Evolutionary conservation across 305 asterid species (phyloP), one percentile per base, ranked within the genome.

Genomic region (Caryopteris hybrid): DNA sequence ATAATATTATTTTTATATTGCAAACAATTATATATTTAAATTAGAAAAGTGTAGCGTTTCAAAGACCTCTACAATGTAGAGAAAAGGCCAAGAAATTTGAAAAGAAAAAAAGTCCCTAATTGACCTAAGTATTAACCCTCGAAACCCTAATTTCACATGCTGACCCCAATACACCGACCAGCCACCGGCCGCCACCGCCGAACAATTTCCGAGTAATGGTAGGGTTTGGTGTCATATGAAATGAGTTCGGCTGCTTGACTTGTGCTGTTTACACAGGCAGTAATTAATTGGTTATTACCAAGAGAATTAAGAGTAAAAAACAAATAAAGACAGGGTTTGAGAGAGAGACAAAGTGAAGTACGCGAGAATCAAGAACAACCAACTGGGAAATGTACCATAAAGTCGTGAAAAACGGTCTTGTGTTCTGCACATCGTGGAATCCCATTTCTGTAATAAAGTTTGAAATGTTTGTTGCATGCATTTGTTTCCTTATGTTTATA

Each of bases 331-430:
- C 55, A 16, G 23, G 7, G 23, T 6, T 47, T 21, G 50, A 13
- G 31, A 29, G 42, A 31, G 1, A 51, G 10, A 22, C 27, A 21
- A 16, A 5, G 0, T 14, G 5, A 8, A 47, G 46, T 23, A 6
- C 69, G 13, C 27, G 16, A 34, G 29, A 11, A 27, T 58, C 76
- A 23, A 75, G 54, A 56, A 34, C 42, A 64, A 5, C 48, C 80
- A 77, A 77, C 27, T 77, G 81, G 69, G 81, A 67, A 56, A 9
- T 58, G 75, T 72, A 77, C 72, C 25, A 45, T 31, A 77, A 77
- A 73, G 75, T 77, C 81, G 81, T 39, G 47, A 77, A 77, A 67
- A 67, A 62, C 81, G 88, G 73, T 74, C 91, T 85, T 76, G 86
- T 85, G 88, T 75, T 83, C 65, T 72, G 75, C 65, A 60, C 67